phyloP scores from a whole-genome alignment of 805 yeast species.

The Saturnispora serradocipensis region DNA sequence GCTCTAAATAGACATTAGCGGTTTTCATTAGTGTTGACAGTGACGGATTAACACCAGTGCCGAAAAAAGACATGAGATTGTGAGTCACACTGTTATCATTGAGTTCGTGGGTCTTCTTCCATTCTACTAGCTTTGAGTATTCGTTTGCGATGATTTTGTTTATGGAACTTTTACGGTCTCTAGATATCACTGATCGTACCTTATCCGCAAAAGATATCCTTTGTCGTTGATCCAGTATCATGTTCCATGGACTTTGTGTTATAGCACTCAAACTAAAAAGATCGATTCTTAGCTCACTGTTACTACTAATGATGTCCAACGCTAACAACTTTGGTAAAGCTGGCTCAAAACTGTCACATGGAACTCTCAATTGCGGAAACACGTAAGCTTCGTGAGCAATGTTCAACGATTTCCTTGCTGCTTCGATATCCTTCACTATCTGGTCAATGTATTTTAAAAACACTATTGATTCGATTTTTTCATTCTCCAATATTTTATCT shows the following conservation, averaged over 20 bases:
- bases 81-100: not conserved
- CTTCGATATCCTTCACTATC: constrained; percentile 25
- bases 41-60: constrained; percentile 19
- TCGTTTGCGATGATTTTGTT: constrained; percentile 32
- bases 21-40: constrained; percentile 28
- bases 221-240: constrained; percentile 36
- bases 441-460: constrained; percentile 20
- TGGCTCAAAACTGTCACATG: constrained; percentile 34
- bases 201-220: constrained; percentile 46
- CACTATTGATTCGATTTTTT: constrained; percentile 15
- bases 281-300: constrained; percentile 56
- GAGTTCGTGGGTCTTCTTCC: constrained; percentile 18
- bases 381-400: constrained; percentile 46
- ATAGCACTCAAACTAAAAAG: constrained; percentile 42
- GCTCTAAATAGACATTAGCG: constrained; percentile 46
- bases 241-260: constrained; percentile 54
- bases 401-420: constrained; percentile 32
- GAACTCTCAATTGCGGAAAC: constrained; percentile 47
- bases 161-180: constrained; percentile 31
- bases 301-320: constrained; percentile 49
- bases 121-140: constrained; percentile 28
- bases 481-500: constrained; percentile 26
- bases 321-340: constrained; percentile 38
- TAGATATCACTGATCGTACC: constrained; percentile 45
- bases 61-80: not conserved